Percentiles rank a stretch among this genome's conserved stretches.
Conservation (phyloP, 192 early-diverging fungal genomes). For the Thoreauomyces humboldtii region DNA sequence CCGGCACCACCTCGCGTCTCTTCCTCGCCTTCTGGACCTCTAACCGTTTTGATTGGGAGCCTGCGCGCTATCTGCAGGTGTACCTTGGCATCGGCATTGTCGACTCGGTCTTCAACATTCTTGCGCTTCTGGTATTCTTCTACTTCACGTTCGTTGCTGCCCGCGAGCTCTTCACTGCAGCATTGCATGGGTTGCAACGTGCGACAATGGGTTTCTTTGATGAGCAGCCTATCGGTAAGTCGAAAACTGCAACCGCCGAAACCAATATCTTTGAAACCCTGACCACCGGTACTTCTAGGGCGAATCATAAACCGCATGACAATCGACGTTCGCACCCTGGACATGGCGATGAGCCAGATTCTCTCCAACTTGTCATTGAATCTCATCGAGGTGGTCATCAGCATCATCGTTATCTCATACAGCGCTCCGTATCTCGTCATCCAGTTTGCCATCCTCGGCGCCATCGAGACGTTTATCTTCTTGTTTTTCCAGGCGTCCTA, state of each 20-base stretch:
- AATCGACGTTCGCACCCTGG: constrained; percentile 52
- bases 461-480: constrained; percentile 23
- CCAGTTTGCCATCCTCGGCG: constrained; percentile 18
- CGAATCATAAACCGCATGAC: constrained; percentile 81
- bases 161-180: constrained; percentile 23
- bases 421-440: constrained; percentile 12
- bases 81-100: not conserved
- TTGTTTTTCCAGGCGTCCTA: constrained; percentile 31
- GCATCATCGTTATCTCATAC: constrained; percentile 19
- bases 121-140: not conserved
- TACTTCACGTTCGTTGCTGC: not conserved
- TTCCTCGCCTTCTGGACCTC: not conserved
- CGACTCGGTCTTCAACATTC: not conserved
- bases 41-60: not conserved
- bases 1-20: not conserved
- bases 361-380: constrained; percentile 30
- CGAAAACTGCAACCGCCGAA: constrained; percentile 37
- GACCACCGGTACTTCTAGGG: constrained; percentile 58
- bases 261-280: constrained; percentile 39
- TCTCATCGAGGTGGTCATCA: constrained; percentile 41
- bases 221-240: constrained; percentile 69
- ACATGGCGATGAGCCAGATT: constrained; percentile 39
- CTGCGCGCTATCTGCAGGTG: not conserved
- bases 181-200: constrained; percentile 31
- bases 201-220: constrained; percentile 51